Evolutionary conservation across 225 moss, liverwort and hornwort species (phyloP).

Genomic region (Rhytidiadelphus loreus): DNA sequence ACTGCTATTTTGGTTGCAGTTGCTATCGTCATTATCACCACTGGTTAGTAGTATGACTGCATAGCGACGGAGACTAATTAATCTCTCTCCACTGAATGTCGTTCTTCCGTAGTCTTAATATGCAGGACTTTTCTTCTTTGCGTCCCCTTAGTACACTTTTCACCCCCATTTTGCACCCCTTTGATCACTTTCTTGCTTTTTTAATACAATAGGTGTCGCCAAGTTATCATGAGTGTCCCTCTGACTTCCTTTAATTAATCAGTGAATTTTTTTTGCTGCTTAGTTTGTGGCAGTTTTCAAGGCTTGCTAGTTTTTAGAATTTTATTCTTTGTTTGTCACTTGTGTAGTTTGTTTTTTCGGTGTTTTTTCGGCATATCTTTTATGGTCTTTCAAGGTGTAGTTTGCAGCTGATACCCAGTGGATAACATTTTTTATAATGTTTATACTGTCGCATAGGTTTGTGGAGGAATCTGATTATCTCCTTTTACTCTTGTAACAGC

Average conservation of each 20-base stretch:
- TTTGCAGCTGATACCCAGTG: neutral
- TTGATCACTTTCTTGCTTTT: neutral
- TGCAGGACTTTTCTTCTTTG: neutral
- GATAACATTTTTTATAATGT: neutral
- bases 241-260: neutral
- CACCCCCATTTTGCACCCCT: neutral
- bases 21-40: conserved; percentile 61
- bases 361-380: neutral
- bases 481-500: neutral
- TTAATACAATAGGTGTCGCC: neutral
- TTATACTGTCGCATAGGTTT: neutral
- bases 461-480: neutral
- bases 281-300: neutral
- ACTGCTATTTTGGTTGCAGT: conserved; percentile 72
- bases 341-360: neutral
- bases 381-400: neutral
- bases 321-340: neutral
- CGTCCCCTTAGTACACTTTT: no score
- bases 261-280: neutral
- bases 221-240: neutral
- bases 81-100: neutral
- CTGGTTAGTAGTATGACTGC: conserved; percentile 30
- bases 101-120: neutral
- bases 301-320: neutral
- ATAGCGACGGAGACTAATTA: no score